Base-by-base conservation (phyloP, 2,329 filamentous ascomycete species). In the Talaromyces sp. region DNA sequence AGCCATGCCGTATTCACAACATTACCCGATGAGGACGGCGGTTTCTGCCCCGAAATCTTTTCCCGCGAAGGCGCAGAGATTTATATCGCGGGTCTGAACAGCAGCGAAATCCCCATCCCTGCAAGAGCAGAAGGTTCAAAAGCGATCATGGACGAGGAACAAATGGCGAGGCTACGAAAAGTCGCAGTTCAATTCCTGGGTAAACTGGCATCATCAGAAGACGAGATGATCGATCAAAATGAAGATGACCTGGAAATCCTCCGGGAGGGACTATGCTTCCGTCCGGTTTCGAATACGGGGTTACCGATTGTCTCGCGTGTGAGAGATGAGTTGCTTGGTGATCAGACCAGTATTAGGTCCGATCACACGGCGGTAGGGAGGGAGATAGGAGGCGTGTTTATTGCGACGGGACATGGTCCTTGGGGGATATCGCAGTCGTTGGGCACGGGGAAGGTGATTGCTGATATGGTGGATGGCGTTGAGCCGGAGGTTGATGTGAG, bases 1-100 rank as follows among this genome's bases (percentile, higher is more conserved):
- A 88, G 84, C 67, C 85, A 91, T 69, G 85, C 88, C 1, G 73
- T 93, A 2, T 92, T 89, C 66, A 84, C 84, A 2, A 82, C 81
- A 3, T 79, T 84, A 58, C 75, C 75, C 1, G 65, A 73, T 0
- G 73, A 73, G 11, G 45, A 56, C 11, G 73, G 69, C 2, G 80
- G 78, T 0, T 90, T 87, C 70, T 84, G 83, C 2, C 87, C 88
- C 0, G 89, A 92, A 70, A 77, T 89, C 10, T 91, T 89, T 70
- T 84, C 84, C 1, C 78, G 89, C 10, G 66, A 81, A 3, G 84
- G 83, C 8, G 86, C 84, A 0, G 82, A 89, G 57, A 82, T 93
- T 19, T 93, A 89, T 70, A 74, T 93, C 35, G 87, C 86, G 0
- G 89, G 89, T 0, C 69, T 92, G 37, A 92, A 93, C 67, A 83